Conservation (phyloP, 169 alveolate genomes). For the Amoebophrya sp. region DNA sequence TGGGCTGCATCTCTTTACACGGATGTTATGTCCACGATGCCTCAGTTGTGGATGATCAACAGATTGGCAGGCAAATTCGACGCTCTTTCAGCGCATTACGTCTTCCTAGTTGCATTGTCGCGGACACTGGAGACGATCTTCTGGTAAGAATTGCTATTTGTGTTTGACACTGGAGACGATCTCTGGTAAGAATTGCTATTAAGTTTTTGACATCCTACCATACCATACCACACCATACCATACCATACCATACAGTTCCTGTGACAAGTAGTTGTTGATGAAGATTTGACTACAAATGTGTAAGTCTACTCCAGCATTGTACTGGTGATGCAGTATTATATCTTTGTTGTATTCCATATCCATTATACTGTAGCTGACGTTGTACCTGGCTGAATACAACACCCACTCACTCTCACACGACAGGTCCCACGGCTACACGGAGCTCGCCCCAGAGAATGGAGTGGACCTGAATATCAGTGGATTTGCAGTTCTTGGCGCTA, state of each 20-base stretch:
- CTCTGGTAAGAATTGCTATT: too few species aligned
- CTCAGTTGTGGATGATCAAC: not conserved
- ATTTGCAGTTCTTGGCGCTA: not conserved
- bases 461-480: not conserved
- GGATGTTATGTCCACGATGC: not conserved
- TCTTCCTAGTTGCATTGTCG: not conserved
- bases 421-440: not conserved
- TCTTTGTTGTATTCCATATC: not conserved
- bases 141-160: too few species aligned
- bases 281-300: not conserved
- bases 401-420: too few species aligned
- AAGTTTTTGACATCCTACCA: too few species aligned
- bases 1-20: not conserved
- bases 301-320: not conserved
- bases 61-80: not conserved
- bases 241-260: not conserved
- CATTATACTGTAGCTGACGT: not conserved
- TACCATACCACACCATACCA: too few species aligned
- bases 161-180: too few species aligned
- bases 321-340: not conserved
- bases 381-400: not conserved
- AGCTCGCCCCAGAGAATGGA: conserved; percentile 11
- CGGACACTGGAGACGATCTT: not conserved
- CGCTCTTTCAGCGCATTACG: conserved; percentile 17
- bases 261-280: not conserved